These are phyloP conservation scores for Malania oleifera DNA, from an alignment of 164 flowering plant species.

Conservation along the genomic window DNA sequence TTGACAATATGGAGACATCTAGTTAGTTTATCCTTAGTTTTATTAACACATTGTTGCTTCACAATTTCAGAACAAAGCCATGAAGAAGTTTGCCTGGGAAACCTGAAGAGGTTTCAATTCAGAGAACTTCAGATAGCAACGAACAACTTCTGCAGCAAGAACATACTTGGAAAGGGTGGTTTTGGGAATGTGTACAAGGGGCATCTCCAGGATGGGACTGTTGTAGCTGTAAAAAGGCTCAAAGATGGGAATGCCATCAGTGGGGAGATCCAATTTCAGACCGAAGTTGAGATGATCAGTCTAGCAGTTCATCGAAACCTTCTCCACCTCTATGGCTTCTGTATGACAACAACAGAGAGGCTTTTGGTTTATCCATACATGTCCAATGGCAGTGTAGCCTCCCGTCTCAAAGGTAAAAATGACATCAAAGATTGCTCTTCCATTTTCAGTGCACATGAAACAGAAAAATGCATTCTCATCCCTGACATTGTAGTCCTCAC, in stretches of 20 bases:
- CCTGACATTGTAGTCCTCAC: no score
- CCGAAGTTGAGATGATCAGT: conserved; percentile 76
- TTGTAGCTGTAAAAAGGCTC: conserved; percentile 66
- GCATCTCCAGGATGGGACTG: conserved; percentile 49
- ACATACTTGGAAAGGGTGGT: conserved; percentile 67
- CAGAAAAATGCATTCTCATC: no score
- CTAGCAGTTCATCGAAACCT: conserved; percentile 67
- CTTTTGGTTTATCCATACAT: conserved; percentile 70
- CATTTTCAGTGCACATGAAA: no score
- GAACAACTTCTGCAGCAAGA: conserved; percentile 59
- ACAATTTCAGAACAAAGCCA: conserved; percentile 38
- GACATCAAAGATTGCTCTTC: no score
- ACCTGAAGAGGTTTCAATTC: conserved; percentile 52
- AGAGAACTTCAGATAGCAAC: conserved; percentile 63
- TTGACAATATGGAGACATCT: neutral
- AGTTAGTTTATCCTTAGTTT: neutral
- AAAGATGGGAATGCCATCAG: conserved; percentile 54
- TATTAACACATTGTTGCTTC: neutral
- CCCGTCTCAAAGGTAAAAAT: conserved; percentile 70
- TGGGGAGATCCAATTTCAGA: conserved; percentile 66
- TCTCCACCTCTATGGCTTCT: conserved; percentile 57
- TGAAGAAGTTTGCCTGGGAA: conserved; percentile 54
- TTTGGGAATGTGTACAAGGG: conserved; percentile 76
- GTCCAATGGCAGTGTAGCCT: conserved; percentile 78
- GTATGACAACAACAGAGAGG: conserved; percentile 51